Percentiles rank a stretch among this genome's conserved stretches.
phyloP scores from a whole-genome alignment of 73 alveolate genomes.

The Stentor roeselii region DNA sequence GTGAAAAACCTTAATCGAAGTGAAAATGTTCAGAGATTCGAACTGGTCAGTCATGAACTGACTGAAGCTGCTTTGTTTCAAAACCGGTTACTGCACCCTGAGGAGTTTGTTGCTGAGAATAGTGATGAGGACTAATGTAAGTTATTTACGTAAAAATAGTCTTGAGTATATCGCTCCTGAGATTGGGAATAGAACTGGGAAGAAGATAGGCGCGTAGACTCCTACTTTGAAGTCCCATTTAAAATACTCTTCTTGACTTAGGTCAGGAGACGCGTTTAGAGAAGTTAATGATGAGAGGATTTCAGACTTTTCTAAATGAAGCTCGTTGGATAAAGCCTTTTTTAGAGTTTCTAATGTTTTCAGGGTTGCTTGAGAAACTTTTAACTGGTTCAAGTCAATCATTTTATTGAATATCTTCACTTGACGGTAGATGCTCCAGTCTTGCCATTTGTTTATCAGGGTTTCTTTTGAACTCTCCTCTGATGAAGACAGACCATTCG shows the following conservation, averaged over 20 bases:
- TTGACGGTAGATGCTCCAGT: neutral
- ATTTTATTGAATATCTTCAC: neutral
- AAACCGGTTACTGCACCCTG: no score
- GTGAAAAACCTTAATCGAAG: no score
- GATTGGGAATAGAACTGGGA: constrained; percentile 15
- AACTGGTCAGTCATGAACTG: no score
- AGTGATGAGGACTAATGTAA: no score
- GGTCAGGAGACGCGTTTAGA: neutral
- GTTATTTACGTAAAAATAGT: neutral
- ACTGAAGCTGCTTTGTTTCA: no score
- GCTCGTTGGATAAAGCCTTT: neutral
- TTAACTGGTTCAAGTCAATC: neutral
- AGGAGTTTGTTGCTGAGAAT: no score
- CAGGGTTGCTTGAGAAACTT: neutral
- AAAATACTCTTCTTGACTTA: neutral
- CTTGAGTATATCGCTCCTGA: neutral
- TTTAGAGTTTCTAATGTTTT: neutral
- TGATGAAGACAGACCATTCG: neutral
- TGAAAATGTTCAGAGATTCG: no score
- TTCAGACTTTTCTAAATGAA: neutral
- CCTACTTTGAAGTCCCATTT: constrained; percentile 26
- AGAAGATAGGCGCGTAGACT: constrained; percentile 18
- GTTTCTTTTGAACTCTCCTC: neutral
- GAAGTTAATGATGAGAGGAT: neutral
- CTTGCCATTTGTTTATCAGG: neutral